Percentiles rank a stretch among this genome's conserved stretches.
These are phyloP conservation scores for Penicillium hesseltinei DNA, from an alignment of 2,329 filamentous ascomycete genomes.

Conservation along the genomic window DNA sequence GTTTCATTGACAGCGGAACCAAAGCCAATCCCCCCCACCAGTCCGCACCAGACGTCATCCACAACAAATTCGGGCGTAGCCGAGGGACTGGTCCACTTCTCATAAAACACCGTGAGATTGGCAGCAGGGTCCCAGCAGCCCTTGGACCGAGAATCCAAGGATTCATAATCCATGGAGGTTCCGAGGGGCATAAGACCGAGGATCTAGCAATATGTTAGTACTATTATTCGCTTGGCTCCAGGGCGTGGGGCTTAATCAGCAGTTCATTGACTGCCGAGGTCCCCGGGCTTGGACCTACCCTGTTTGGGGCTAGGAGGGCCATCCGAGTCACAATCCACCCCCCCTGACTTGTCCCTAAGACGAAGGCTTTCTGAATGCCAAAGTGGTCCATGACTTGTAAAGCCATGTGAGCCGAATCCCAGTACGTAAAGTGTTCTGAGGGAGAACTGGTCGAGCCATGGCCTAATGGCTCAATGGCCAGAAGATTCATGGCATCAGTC, in stretches of 20 bases:
- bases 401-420: conserved; percentile 54
- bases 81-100: conserved; percentile 39
- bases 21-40: conserved; percentile 50
- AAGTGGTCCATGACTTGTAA: conserved; percentile 54
- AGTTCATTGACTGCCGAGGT: background rate
- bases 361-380: conserved; percentile 47
- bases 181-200: conserved; percentile 52
- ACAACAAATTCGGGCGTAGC: conserved; percentile 46
- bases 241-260: background rate
- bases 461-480: conserved; percentile 54
- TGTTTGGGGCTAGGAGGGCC: background rate
- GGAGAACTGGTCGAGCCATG: conserved; percentile 50
- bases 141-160: conserved; percentile 41
- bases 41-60: conserved; percentile 43
- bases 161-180: conserved; percentile 53
- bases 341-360: conserved; percentile 30
- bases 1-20: conserved; percentile 40
- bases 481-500: conserved; percentile 45
- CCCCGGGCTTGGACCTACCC: background rate
- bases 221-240: background rate
- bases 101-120: conserved; percentile 35
- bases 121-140: conserved; percentile 50
- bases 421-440: conserved; percentile 52
- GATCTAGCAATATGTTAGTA: conserved; percentile 37
- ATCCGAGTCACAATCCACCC: conserved; percentile 1